Evolutionary conservation across 2,329 filamentous ascomycete genomes (phyloP).

Genomic region (Tolypocladium amazonense): DNA sequence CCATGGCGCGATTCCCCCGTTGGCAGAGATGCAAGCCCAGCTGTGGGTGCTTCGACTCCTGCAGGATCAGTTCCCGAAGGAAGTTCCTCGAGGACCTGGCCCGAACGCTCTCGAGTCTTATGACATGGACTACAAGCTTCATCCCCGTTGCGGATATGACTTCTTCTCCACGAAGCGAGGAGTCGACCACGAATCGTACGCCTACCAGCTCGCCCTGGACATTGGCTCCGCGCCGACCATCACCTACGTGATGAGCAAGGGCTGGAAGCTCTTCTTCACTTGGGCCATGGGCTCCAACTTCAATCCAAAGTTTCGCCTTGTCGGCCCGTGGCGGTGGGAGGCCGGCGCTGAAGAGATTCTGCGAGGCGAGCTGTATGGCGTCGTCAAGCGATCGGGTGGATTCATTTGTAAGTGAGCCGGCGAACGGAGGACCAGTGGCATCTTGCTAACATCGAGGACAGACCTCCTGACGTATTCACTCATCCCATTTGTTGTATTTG

Average conservation of each 20-base stretch:
- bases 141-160: conserved; percentile 20
- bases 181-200: conserved; percentile 38
- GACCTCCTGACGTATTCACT: conserved; percentile 25
- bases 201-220: conserved; percentile 37
- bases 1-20: conserved; percentile 35
- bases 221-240: conserved; percentile 31
- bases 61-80: conserved; percentile 12
- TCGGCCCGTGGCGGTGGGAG: conserved; percentile 32
- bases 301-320: conserved; percentile 36
- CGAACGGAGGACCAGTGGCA: neutral
- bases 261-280: conserved; percentile 26
- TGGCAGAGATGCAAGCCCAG: conserved; percentile 37
- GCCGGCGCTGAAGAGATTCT: conserved; percentile 24
- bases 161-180: conserved; percentile 24
- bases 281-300: conserved; percentile 40
- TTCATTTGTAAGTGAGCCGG: conserved; percentile 20
- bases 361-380: conserved; percentile 27
- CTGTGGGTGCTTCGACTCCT: conserved; percentile 33
- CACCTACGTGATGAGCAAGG: conserved; percentile 19
- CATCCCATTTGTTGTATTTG: conserved; percentile 24
- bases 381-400: conserved; percentile 25
- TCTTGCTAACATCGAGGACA: conserved; percentile 9
- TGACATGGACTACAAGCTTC: conserved; percentile 30
- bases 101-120: conserved; percentile 18
- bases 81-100: conserved; percentile 7